Evolutionary conservation across 208 protist species (phyloP).

Genomic region (Trypanosoma lewisi): DNA sequence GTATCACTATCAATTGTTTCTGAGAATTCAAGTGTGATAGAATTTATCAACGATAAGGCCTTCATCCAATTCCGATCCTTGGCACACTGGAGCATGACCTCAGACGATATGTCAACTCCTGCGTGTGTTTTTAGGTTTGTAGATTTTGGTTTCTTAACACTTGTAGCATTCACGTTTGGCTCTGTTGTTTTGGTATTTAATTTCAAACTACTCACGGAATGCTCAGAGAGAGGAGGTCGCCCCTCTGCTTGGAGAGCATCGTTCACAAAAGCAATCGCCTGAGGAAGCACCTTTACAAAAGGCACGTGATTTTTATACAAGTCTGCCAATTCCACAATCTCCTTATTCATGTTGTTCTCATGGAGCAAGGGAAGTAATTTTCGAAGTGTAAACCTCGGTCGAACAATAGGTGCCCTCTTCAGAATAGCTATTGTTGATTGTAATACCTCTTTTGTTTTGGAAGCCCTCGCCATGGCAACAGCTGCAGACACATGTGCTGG

Average conservation of each 20-base stretch:
- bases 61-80: conserved; percentile 78
- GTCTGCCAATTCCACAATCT: conserved; percentile 71
- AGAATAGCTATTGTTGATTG: conserved; percentile 35
- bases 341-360: conserved; percentile 49
- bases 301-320: conserved; percentile 35
- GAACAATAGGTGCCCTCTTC: conserved; percentile 30
- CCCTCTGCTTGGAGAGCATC: conserved; percentile 57
- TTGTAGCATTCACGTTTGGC: not conserved
- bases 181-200: not conserved
- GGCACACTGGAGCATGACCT: conserved; percentile 76
- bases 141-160: not conserved
- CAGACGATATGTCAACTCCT: conserved; percentile 39
- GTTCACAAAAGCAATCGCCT: conserved; percentile 75
- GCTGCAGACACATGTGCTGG: conserved; percentile 48
- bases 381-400: conserved; percentile 30
- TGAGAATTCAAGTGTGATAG: conserved; percentile 19
- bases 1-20: conserved; percentile 36
- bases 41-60: conserved; percentile 47
- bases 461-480: conserved; percentile 31
- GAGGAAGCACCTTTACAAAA: conserved; percentile 38
- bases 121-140: too few relatives aligned
- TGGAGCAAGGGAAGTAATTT: conserved; percentile 67
- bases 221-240: conserved; percentile 38
- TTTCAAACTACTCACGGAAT: conserved; percentile 28
- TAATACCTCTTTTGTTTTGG: conserved; percentile 38